Evolutionary conservation across 495 filamentous ascomycete genomes (phyloP).

Genomic region (Cenococcum geophilum): DNA sequence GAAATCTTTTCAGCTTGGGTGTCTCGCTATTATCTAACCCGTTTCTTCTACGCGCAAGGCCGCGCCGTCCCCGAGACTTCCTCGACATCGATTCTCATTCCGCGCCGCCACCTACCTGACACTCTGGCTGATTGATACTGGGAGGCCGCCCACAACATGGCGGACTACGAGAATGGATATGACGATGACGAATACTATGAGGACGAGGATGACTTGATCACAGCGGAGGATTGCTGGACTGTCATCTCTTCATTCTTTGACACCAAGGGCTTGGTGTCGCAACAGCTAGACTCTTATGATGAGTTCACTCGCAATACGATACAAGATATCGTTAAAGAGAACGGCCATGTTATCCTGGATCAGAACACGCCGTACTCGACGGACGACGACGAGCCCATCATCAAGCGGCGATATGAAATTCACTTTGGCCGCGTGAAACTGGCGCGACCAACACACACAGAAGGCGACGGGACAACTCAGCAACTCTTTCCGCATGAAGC

Average conservation of each 20-base stretch:
- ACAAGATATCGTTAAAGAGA: slow-evolving; percentile 85
- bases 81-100: slow-evolving; percentile 1
- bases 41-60: neutral
- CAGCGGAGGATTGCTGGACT: slow-evolving; percentile 93
- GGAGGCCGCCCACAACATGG: slow-evolving; percentile 11
- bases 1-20: neutral
- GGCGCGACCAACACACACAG: slow-evolving; percentile 78
- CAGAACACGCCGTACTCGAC: slow-evolving; percentile 67
- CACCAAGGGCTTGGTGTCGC: slow-evolving; percentile 87
- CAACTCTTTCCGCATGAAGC: slow-evolving; percentile 86
- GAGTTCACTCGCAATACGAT: slow-evolving; percentile 90
- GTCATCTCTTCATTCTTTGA: slow-evolving; percentile 97
- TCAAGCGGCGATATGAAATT: slow-evolving; percentile 84
- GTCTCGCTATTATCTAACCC: neutral
- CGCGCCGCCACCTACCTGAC: slow-evolving; percentile 1
- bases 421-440: slow-evolving; percentile 83
- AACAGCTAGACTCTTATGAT: slow-evolving; percentile 97
- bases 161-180: slow-evolving; percentile 18
- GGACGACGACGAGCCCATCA: slow-evolving; percentile 64
- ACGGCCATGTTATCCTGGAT: slow-evolving; percentile 79
- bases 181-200: slow-evolving; percentile 32
- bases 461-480: slow-evolving; percentile 79
- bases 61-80: neutral
- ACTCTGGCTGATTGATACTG: neutral
- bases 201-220: slow-evolving; percentile 64